Evolutionary conservation across 495 filamentous ascomycete genomes (phyloP).

Genomic region (Podospora pseudoanserina): DNA sequence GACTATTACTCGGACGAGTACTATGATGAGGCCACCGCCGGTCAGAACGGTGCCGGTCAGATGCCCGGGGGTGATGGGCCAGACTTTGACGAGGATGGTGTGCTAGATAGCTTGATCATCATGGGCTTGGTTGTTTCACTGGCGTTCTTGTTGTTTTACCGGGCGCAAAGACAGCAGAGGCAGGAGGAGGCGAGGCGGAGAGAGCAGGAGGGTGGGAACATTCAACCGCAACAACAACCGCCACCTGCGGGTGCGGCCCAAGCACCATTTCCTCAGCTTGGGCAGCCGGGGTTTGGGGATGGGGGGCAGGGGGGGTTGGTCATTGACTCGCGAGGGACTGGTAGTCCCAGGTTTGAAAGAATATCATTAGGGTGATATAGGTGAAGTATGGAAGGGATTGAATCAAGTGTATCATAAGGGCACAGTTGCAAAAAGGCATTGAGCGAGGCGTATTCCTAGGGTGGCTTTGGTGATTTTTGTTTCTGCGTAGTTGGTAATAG

Average conservation of each 20-base stretch:
- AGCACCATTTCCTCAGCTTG: slow-evolving; percentile 60
- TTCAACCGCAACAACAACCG: background rate
- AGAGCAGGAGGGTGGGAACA: slow-evolving; percentile 28
- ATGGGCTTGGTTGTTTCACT: slow-evolving; percentile 70
- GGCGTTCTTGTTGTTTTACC: slow-evolving; percentile 74
- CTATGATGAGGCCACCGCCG: background rate
- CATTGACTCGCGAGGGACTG: slow-evolving; percentile 46
- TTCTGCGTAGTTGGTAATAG: background rate
- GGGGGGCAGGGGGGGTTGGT: slow-evolving; percentile 73
- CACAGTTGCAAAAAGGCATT: background rate
- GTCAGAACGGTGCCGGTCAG: slow-evolving; percentile 47
- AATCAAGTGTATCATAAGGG: background rate
- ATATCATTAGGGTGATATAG: background rate
- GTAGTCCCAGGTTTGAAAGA: background rate
- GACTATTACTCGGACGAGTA: slow-evolving; percentile 55
- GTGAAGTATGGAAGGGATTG: background rate
- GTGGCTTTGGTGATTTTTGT: background rate
- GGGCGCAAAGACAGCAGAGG: slow-evolving; percentile 71
- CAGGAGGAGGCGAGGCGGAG: slow-evolving; percentile 50
- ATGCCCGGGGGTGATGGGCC: slow-evolving; percentile 48
- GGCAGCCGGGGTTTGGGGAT: slow-evolving; percentile 69
- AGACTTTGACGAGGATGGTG: slow-evolving; percentile 58
- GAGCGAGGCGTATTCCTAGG: background rate
- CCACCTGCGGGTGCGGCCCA: slow-evolving; percentile 10
- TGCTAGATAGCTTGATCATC: slow-evolving; percentile 83